Conservation (phyloP, 2,329 filamentous ascomycete genomes). For the Aspergillus sp. region DNA sequence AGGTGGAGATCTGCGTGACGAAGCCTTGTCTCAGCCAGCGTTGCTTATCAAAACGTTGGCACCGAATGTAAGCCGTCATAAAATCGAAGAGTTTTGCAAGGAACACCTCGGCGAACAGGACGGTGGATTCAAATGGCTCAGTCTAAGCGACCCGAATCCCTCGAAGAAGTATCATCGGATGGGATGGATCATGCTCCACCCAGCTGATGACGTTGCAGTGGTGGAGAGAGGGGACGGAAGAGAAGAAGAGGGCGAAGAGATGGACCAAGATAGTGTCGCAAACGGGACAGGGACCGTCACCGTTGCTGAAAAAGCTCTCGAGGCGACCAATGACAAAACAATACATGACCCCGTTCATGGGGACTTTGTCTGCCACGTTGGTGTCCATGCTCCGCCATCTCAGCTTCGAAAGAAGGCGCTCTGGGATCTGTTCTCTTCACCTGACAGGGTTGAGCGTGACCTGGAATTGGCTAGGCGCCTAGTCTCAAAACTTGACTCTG, state of each 20-base stretch:
- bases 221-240: constrained; percentile 72
- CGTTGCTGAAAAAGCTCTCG: constrained; percentile 81
- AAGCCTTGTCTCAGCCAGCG: constrained; percentile 83
- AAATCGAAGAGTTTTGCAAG: constrained; percentile 91
- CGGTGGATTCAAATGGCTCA: constrained; percentile 93
- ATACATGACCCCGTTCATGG: constrained; percentile 92
- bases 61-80: constrained; percentile 89
- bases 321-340: constrained; percentile 95
- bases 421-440: constrained; percentile 94
- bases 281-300: constrained; percentile 34
- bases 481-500: constrained; percentile 79
- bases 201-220: constrained; percentile 66
- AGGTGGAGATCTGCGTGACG: constrained; percentile 84
- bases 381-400: constrained; percentile 85
- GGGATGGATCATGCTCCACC: constrained; percentile 96
- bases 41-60: constrained; percentile 97
- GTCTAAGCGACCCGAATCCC: constrained; percentile 93
- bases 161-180: constrained; percentile 97
- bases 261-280: constrained; percentile 36
- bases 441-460: constrained; percentile 90
- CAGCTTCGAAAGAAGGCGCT: constrained; percentile 90
- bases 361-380: constrained; percentile 96
- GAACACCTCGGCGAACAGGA: constrained; percentile 89
- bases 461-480: constrained; percentile 78
- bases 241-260: constrained; percentile 63